These are phyloP conservation scores for Fraxinus pennsylvanica DNA, from an alignment of 257 asterid species.

Conservation along the genomic window DNA sequence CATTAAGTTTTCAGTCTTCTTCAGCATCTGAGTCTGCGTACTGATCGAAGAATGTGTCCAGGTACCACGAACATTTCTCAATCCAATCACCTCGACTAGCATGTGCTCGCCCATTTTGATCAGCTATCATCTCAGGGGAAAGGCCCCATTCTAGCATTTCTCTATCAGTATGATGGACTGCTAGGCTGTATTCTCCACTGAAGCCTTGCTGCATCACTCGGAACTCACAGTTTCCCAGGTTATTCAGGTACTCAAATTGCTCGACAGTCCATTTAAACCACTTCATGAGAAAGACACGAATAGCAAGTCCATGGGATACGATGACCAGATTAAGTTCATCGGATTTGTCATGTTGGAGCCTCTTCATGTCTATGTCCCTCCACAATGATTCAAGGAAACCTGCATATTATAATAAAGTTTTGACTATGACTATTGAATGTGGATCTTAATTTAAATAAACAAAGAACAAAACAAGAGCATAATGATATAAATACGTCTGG, in stretches of 20 bases:
- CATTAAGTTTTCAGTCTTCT: conserved; percentile 14
- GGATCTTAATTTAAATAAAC: not conserved
- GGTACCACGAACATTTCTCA: conserved; percentile 55
- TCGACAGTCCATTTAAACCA: conserved; percentile 72
- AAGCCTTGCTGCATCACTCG: conserved; percentile 56
- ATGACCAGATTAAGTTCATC: conserved; percentile 55
- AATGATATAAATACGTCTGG: not conserved
- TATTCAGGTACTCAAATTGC: conserved; percentile 57
- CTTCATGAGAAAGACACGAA: conserved; percentile 62
- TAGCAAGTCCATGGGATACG: conserved; percentile 61
- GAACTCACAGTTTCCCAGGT: conserved; percentile 53
- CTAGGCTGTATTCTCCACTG: conserved; percentile 68
- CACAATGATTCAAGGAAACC: conserved; percentile 67
- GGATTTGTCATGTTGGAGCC: conserved; percentile 42
- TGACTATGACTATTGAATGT: conserved; percentile 13
- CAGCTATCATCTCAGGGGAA: conserved; percentile 56
- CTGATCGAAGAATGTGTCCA: conserved; percentile 48
- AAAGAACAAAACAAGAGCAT: not conserved
- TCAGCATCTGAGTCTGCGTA: conserved; percentile 47
- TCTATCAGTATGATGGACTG: conserved; percentile 47
- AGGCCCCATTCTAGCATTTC: conserved; percentile 60
- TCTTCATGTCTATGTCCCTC: conserved; percentile 70
- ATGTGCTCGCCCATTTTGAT: conserved; percentile 56
- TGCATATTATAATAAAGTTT: conserved; percentile 29
- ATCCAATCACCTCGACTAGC: conserved; percentile 45